Evolutionary conservation across 1,139 yeast genomes (phyloP), one percentile per base, ranked within the genome.

Genomic region (Candida smagusa): DNA sequence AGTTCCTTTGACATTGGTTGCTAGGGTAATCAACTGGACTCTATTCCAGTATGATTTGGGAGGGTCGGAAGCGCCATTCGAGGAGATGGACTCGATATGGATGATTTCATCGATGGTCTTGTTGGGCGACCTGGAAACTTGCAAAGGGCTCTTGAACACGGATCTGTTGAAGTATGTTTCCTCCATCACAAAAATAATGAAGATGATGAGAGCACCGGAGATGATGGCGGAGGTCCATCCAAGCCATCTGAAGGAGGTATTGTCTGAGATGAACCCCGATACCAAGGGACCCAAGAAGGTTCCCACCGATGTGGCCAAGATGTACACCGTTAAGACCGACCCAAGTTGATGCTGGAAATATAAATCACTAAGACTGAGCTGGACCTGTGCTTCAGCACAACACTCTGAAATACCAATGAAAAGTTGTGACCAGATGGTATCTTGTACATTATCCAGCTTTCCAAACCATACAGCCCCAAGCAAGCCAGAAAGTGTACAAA

Each of bases 311-410:
- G 64, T 63, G 7, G 70, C 63, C 44, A 64, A 41, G 35, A 65
- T 60, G 46, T 65, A 66, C 4, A 63, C 59, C 2, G 72, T 65
- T 41, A 65, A 58, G 19, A 63, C 65, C 25, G 70, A 49, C 26
- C 72, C 72, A 32, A 65, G 52, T 36, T 65, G 70, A 47, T 65
- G 69, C 47, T 59, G 62, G 48, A 53, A 66, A 42, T 59, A 63
- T 12, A 65, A 52, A 40, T 59, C 57, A 25, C 63, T 54, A 35
- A 66, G 48, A 39, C 65, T 56, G 31, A 61, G 53, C 45, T 63
- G 72, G 24, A 58, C 68, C 43, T 63, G 70, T 2, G 72, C 70
- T 43, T 63, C 68, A 5, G 67, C 60, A 22, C 63, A 55, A 30
- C 65, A 57, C 35, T 63, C 61, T 5, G 61, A 52, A 29, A 61